These are phyloP conservation scores for Erucastrum elatum DNA, from an alignment of 345 rosid genomes.

Conservation along the genomic window DNA sequence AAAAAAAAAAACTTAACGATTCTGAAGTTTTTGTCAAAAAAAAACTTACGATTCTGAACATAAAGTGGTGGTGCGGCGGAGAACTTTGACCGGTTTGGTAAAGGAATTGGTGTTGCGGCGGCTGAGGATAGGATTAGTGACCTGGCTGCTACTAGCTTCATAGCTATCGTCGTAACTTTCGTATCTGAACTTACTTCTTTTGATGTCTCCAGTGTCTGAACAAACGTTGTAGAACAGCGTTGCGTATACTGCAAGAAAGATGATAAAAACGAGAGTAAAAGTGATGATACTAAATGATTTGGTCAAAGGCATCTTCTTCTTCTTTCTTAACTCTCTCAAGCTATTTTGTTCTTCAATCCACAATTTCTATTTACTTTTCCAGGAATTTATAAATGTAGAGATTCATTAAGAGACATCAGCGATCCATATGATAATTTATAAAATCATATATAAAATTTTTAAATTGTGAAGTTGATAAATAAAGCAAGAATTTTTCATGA, in stretches of 20 bases:
- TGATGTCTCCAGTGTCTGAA: not conserved
- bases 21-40: too few species aligned
- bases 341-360: not conserved
- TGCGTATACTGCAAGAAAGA: conserved; percentile 11
- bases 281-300: not conserved
- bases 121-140: conserved; percentile 25
- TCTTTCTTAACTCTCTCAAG: not conserved
- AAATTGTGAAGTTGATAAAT: not conserved
- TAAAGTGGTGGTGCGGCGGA: conserved; percentile 2
- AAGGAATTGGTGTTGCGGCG: conserved; percentile 16
- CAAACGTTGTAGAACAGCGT: not conserved
- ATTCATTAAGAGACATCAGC: conserved; percentile 1
- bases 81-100: conserved; percentile 17
- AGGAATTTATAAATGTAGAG: not conserved
- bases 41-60: conserved; percentile 7
- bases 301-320: not conserved
- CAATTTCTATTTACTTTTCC: not conserved
- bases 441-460: not conserved
- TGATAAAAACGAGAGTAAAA: not conserved
- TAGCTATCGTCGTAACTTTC: not conserved
- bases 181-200: not conserved
- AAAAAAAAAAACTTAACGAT: too few species aligned
- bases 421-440: not conserved
- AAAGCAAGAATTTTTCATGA: not conserved
- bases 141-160: not conserved